A percentile compares a stretch with the other conserved stretches of the same genome.
phyloP scores from a whole-genome alignment of 2,329 filamentous ascomycete genomes.

The Penicillium griseofulvum region DNA sequence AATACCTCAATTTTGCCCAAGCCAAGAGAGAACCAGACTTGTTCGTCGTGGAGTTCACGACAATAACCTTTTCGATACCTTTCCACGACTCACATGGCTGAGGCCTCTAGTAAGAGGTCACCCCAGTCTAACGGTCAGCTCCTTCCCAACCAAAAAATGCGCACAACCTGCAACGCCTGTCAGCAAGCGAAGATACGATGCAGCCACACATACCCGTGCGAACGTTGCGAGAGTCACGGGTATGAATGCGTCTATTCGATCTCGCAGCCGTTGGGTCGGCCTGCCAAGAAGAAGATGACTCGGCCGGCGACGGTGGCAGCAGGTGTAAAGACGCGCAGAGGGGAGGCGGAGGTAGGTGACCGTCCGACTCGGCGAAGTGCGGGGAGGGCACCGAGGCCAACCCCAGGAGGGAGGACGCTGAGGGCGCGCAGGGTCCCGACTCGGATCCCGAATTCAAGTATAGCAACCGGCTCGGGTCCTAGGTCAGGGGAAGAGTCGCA shows the following conservation, averaged over 20 bases:
- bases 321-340: not conserved
- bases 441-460: not conserved
- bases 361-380: not conserved
- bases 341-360: not conserved
- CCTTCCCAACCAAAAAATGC: constrained; percentile 36
- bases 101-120: not conserved
- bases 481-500: not conserved
- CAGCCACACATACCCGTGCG: constrained; percentile 36
- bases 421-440: not conserved
- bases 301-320: not conserved
- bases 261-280: constrained; percentile 34
- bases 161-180: constrained; percentile 41
- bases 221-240: constrained; percentile 35
- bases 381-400: not conserved
- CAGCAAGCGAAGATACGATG: constrained; percentile 41
- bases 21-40: not conserved
- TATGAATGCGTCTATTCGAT: constrained; percentile 38
- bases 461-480: not conserved
- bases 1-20: not conserved
- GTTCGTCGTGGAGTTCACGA: too few relatives aligned
- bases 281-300: constrained; percentile 31
- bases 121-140: constrained; percentile 12
- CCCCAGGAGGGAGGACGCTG: not conserved
- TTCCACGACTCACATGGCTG: not conserved
- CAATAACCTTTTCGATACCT: too few relatives aligned